A percentile compares a stretch with the other conserved stretches of the same genome.
Evolutionary conservation across 257 asterid genomes (phyloP).

Genomic region (Capsicum rhomboideum): DNA sequence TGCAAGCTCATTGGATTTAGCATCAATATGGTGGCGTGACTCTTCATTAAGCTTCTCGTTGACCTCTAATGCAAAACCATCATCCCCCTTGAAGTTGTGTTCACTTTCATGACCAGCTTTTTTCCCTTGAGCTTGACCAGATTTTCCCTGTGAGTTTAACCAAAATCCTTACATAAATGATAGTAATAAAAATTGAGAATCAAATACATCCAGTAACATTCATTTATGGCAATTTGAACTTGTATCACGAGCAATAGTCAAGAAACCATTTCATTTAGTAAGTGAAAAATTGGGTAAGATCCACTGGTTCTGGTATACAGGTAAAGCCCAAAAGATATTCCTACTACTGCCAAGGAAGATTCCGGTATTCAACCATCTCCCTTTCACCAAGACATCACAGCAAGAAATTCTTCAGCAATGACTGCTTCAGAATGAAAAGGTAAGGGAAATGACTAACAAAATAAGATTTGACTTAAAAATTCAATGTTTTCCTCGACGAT

Average conservation of each 20-base stretch:
- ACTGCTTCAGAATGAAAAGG: not conserved
- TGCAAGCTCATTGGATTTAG: constrained; percentile 30
- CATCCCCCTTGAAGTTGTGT: constrained; percentile 36
- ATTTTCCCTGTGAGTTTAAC: constrained; percentile 34
- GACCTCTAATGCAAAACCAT: constrained; percentile 28
- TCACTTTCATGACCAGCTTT: constrained; percentile 52
- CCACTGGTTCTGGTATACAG: not conserved
- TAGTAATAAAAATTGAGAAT: not conserved
- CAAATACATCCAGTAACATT: not conserved
- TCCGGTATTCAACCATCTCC: not conserved
- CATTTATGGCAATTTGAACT: not conserved
- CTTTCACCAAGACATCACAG: not conserved
- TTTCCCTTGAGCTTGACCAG: constrained; percentile 39
- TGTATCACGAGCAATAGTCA: not conserved
- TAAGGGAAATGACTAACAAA: not conserved
- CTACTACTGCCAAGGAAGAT: not conserved
- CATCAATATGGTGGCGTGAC: constrained; percentile 26
- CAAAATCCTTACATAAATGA: not conserved
- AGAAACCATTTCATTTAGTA: not conserved
- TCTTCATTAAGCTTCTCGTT: constrained; percentile 16
- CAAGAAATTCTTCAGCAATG: not conserved
- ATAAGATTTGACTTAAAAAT: not conserved
- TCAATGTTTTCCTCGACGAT: not conserved
- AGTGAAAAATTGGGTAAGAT: not conserved
- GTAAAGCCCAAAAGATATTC: not conserved